Conservation (phyloP, 371 early-diverging fungal genomes). For the Apophysomyces trapeziformis region DNA sequence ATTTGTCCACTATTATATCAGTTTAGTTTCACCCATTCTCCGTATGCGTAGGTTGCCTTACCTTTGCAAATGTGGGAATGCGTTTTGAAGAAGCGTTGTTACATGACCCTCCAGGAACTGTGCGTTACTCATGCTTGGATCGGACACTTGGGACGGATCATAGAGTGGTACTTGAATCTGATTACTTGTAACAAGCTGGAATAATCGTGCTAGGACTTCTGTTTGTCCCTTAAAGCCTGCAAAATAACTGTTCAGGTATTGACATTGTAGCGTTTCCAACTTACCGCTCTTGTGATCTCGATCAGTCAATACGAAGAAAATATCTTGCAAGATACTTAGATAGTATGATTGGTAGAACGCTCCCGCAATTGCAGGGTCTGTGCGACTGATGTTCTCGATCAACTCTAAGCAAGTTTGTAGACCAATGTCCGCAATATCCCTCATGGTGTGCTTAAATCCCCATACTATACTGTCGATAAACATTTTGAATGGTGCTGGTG, state of each 20-base stretch:
- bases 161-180: constrained; percentile 85
- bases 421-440: constrained; percentile 95
- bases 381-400: constrained; percentile 74
- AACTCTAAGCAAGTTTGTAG: constrained; percentile 86
- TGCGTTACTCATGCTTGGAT: constrained; percentile 79
- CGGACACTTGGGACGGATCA: constrained; percentile 67
- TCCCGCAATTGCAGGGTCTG: constrained; percentile 80
- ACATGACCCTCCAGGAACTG: constrained; percentile 84
- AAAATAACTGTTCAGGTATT: neutral
- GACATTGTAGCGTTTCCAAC: constrained; percentile 5
- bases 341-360: constrained; percentile 92
- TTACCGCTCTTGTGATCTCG: constrained; percentile 96
- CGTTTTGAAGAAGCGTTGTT: constrained; percentile 76
- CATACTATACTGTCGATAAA: constrained; percentile 93
- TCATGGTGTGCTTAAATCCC: constrained; percentile 99
- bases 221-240: constrained; percentile 86
- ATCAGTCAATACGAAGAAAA: constrained; percentile 96
- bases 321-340: constrained; percentile 88
- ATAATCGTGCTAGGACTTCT: constrained; percentile 87
- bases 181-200: constrained; percentile 81
- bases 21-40: neutral
- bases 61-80: constrained; percentile 93
- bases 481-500: constrained; percentile 86
- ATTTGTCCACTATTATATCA: constrained; percentile 73
- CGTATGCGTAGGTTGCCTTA: constrained; percentile 26